A percentile compares a stretch with the other conserved stretches of the same genome.
phyloP scores from a whole-genome alignment of 768 basidiomycete genomes.

The Kwoniella dejecticola region DNA sequence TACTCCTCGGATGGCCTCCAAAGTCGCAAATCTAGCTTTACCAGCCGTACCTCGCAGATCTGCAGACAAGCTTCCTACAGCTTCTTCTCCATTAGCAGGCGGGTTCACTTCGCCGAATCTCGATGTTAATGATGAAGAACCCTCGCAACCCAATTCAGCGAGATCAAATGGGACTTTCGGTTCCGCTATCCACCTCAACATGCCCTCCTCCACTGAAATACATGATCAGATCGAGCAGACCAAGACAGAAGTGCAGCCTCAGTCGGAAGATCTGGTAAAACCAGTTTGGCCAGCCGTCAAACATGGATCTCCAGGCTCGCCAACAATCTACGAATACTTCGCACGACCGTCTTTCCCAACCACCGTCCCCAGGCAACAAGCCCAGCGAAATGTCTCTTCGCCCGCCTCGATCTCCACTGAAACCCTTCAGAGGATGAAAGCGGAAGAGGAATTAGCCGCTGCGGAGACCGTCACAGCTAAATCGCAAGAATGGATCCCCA shows the following conservation, averaged over 20 bases:
- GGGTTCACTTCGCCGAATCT: conserved; percentile 12
- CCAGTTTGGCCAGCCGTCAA: conserved; percentile 21
- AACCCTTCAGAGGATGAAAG: conserved; percentile 47
- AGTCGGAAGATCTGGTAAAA: not conserved
- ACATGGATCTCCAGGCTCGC: conserved; percentile 17
- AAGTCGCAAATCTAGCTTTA: conserved; percentile 24
- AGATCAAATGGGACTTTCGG: conserved; percentile 9
- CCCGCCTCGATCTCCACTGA: conserved; percentile 40
- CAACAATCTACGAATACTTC: conserved; percentile 19
- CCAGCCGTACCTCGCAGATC: conserved; percentile 17
- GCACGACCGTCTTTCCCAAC: conserved; percentile 4
- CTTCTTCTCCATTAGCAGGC: conserved; percentile 22
- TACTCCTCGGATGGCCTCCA: conserved; percentile 45
- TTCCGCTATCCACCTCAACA: not conserved
- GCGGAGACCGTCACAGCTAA: not conserved
- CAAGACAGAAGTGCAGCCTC: not conserved
- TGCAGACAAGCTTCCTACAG: conserved; percentile 6
- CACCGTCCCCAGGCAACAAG: not conserved
- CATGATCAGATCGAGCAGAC: not conserved
- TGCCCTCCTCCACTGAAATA: not conserved
- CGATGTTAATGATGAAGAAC: not conserved
- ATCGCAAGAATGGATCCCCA: conserved; percentile 42
- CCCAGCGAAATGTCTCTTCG: conserved; percentile 12
- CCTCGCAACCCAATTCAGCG: conserved; percentile 2
- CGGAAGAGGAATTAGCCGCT: not conserved